Evolutionary conservation across 1,139 yeast species (phyloP).

Genomic region (Sugiyamaella paludigena): DNA sequence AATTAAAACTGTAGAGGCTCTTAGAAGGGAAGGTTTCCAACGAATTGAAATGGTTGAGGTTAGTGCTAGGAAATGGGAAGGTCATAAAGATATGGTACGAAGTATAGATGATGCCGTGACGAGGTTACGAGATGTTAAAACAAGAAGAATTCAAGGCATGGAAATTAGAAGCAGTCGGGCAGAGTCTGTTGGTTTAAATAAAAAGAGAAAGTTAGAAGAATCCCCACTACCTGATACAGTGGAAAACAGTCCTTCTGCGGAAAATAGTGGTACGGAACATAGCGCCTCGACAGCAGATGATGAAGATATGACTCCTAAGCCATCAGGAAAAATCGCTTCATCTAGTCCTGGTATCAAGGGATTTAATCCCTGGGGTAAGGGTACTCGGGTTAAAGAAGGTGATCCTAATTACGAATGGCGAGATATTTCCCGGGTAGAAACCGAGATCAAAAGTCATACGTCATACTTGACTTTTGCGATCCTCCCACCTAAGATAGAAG

Average conservation of each 20-base stretch:
- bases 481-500: conserved; percentile 34
- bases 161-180: conserved; percentile 48
- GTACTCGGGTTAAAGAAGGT: conserved; percentile 78
- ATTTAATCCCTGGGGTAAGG: conserved; percentile 90
- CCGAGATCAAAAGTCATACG: conserved; percentile 89
- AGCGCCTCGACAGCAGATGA: neutral
- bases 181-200: conserved; percentile 27
- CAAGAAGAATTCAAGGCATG: conserved; percentile 70
- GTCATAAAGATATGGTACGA: conserved; percentile 84
- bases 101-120: conserved; percentile 76
- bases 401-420: conserved; percentile 77
- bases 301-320: conserved; percentile 1
- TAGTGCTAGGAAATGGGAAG: conserved; percentile 83
- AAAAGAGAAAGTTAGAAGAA: conserved; percentile 19
- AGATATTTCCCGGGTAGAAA: conserved; percentile 75
- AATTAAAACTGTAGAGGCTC: conserved; percentile 71
- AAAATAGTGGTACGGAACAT: neutral
- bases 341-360: conserved; percentile 44
- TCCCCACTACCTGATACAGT: conserved; percentile 7
- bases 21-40: conserved; percentile 80
- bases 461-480: conserved; percentile 89
- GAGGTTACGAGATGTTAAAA: conserved; percentile 76
- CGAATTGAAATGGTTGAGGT: conserved; percentile 92
- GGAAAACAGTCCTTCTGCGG: no score
- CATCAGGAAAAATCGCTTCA: conserved; percentile 2